Percentiles rank a stretch among this genome's conserved stretches.
Conservation (phyloP, 306 rosid genomes). For the Quercus bicolor region DNA sequence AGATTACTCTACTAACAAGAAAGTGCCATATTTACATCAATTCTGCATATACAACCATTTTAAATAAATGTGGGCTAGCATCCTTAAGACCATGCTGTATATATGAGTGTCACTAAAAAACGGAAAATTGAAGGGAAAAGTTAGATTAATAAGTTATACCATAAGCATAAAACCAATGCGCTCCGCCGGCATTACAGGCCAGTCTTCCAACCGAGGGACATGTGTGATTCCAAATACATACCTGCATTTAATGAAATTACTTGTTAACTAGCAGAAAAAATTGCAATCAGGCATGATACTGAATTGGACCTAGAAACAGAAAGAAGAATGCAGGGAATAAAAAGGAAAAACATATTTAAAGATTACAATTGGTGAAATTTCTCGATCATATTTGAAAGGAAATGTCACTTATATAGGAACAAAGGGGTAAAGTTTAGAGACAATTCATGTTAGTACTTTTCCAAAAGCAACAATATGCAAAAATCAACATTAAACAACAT, state of each 20-base stretch:
- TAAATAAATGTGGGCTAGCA: neutral
- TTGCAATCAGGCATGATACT: neutral
- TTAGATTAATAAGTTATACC: slow-evolving; percentile 36
- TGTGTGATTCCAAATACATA: slow-evolving; percentile 83
- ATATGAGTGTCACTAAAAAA: neutral
- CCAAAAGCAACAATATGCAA: too few relatives aligned
- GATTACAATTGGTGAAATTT: neutral
- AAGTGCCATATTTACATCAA: neutral
- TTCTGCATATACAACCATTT: too few relatives aligned
- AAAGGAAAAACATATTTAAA: neutral
- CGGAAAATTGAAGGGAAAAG: neutral
- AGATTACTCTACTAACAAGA: neutral
- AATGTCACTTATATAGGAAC: neutral
- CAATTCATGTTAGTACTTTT: too few relatives aligned
- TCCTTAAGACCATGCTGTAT: neutral
- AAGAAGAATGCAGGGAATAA: neutral
- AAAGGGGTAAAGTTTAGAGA: too few relatives aligned
- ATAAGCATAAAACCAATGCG: slow-evolving; percentile 73
- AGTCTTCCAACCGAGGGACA: slow-evolving; percentile 78
- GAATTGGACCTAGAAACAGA: neutral
- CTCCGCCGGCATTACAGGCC: slow-evolving; percentile 98
- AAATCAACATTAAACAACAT: too few relatives aligned
- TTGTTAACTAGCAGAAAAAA: slow-evolving; percentile 1
- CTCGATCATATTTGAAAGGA: neutral
- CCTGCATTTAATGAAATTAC: slow-evolving; percentile 42